Base-by-base conservation (phyloP, 2,329 filamentous ascomycete species). In the Coniochaeta ligniaria region DNA sequence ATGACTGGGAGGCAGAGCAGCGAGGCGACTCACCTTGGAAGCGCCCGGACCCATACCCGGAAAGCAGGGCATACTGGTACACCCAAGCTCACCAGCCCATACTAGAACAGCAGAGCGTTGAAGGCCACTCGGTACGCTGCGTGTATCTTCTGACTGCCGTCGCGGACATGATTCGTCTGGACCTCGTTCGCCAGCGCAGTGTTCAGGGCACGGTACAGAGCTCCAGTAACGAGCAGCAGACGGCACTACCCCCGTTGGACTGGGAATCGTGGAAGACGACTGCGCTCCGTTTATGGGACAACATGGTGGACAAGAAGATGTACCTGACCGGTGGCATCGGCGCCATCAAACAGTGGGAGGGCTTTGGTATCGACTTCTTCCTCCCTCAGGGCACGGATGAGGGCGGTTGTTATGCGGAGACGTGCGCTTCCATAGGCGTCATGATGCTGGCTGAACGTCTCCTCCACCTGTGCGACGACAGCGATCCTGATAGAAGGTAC, bases 291-390 rank as follows among this genome's bases (percentile, higher is more conserved):
- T 70, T 87, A 4, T 88, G 84, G 84, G 68, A 77, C 35, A 85
- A 86, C 63, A 86, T 86, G 82, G 78, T 84, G 0, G 74, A 82
- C 45, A 78, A 77, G 60, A 87, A 86, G 67, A 84, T 87, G 80
- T 88, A 85, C 61, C 67, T 85, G 17, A 88, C 85, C 0, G 85
- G 84, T 1, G 84, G 83, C 0, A 80, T 87, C 57, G 85, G 85
- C 1, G 79, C 76, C 1, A 77, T 83, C 45, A 75, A 79, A 64
- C 80, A 85, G 66, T 84, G 80, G 80, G 80, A 87, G 69, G 83
- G 84, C 3, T 86, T 87, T 66, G 83, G 83, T 0, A 74, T 79
- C 45, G 78, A 84, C 62, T 84, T 85, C 66, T 84, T 84, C 67
- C 72, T 87, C 6, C 83, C 83, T 1, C 82, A 85, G 47, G 75